A percentile compares a stretch with the other conserved stretches of the same genome.
Evolutionary conservation across 192 early-diverging fungal species (phyloP).

Genomic region (Podila epicladia): DNA sequence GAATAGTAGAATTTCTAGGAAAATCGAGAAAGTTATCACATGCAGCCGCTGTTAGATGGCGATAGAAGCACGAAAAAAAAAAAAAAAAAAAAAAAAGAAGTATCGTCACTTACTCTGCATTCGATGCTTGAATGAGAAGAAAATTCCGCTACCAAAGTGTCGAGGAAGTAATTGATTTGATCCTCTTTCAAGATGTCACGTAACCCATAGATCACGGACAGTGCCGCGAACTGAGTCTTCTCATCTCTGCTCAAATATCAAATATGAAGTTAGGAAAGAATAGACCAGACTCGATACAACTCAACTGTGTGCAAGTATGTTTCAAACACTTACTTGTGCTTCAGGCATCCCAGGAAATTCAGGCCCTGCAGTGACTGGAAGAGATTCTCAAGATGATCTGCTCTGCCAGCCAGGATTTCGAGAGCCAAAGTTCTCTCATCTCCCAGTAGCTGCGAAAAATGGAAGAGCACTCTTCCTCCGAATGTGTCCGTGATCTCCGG

Average conservation of each 20-base stretch:
- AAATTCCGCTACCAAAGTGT: constrained; percentile 59
- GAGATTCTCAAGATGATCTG: constrained; percentile 56
- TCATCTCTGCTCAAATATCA: constrained; percentile 57
- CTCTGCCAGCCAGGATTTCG: constrained; percentile 64
- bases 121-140: constrained; percentile 55
- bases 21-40: background rate
- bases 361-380: constrained; percentile 63
- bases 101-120: constrained; percentile 55
- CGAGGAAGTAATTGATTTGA: constrained; percentile 62
- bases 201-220: constrained; percentile 64
- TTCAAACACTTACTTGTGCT: constrained; percentile 48
- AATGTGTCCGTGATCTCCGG: constrained; percentile 45
- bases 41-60: background rate
- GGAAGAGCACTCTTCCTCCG: constrained; percentile 55
- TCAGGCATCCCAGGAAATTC: constrained; percentile 60
- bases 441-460: constrained; percentile 60
- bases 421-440: constrained; percentile 56
- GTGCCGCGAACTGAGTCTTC: constrained; percentile 59
- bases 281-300: background rate
- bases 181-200: constrained; percentile 42
- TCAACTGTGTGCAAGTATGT: background rate
- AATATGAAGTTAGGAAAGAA: background rate
- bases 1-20: constrained; percentile 59
- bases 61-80: background rate
- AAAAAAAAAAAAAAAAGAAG: background rate